Evolutionary conservation across 2,329 filamentous ascomycete species (phyloP).

Genomic region (Thelonectria rubi): DNA sequence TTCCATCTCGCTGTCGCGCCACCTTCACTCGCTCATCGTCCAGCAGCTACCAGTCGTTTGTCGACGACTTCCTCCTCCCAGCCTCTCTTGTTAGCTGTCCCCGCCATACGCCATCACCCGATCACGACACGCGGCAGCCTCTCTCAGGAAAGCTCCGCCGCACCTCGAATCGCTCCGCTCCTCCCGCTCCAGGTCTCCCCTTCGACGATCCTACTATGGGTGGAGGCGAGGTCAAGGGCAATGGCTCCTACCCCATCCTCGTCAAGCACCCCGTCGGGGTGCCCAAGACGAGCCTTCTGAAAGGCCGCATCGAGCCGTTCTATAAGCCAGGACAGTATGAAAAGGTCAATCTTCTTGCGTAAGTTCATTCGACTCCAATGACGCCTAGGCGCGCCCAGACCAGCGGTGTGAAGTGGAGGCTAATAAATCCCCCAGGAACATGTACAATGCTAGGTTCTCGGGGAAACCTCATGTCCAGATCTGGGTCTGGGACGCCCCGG

Average conservation of each 20-base stretch:
- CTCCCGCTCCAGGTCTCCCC: constrained; percentile 45
- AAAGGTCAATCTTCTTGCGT: constrained; percentile 77
- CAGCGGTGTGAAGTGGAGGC: constrained; percentile 4
- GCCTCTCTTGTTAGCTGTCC: constrained; percentile 36
- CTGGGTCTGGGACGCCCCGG: constrained; percentile 84
- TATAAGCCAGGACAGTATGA: constrained; percentile 82
- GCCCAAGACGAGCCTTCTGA: constrained; percentile 86
- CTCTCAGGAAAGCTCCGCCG: constrained; percentile 42
- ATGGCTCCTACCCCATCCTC: constrained; percentile 59
- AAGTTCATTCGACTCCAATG: constrained; percentile 42
- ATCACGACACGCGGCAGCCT: constrained; percentile 31
- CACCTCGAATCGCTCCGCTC: constrained; percentile 50
- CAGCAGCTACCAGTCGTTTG: constrained; percentile 34
- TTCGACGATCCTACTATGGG: constrained; percentile 57
- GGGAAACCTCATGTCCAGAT: constrained; percentile 84
- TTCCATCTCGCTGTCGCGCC: constrained; percentile 23
- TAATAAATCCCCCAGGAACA: constrained; percentile 43
- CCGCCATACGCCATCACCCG: constrained; percentile 36
- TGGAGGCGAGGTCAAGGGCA: constrained; percentile 57
- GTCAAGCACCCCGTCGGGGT: constrained; percentile 71
- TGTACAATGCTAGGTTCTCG: constrained; percentile 56
- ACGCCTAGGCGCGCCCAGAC: not conserved
- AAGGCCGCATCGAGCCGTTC: constrained; percentile 83
- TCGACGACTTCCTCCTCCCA: constrained; percentile 37
- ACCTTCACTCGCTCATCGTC: constrained; percentile 36